Base-by-base conservation (phyloP, 805 yeast genomes). In the Cyberlindnera samutprakarnensis region DNA sequence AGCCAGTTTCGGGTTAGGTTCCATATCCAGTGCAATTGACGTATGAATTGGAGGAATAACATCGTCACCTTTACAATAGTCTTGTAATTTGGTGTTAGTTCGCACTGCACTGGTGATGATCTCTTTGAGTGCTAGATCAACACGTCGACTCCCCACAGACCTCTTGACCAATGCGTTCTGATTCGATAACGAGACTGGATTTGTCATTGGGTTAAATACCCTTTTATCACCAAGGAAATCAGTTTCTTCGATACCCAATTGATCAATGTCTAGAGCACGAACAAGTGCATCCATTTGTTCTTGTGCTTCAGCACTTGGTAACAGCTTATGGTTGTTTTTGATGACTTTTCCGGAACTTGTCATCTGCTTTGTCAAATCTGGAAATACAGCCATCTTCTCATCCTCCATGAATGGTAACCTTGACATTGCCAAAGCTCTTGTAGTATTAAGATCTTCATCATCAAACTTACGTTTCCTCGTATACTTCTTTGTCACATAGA, bases 371-470 rank as follows among this genome's bases (percentile, higher is more conserved):
- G 54, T 46, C 17, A 73, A 41, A 23, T 51, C 49, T 6, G 65
- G 60, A 43, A 80, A 71, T 16, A 62, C 64, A 3, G 87, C 73
- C 12, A 75, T 61, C 42, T 72, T 71, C 40, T 75, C 80, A 51
- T 87, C 95, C 41, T 84, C 94, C 26, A 70, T 68, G 53, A 71
- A 83, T 2, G 95, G 92, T 10, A 86, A 49, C 28, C 77, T 59
- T 10, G 66, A 65, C 41, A 77, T 49, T 1, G 69, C 56, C 33
- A 84, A 64, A 0, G 67, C 64, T 37, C 69, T 60, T 14, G 50
- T 36, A 11, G 50, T 47, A 13, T 32, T 37, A 19, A 36, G 12
- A 7, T 32, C 34, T 6, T 39, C 39, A 13, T 47, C 56, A 5
- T 36, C 35, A 10, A 42, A 29, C 6, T 44, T 36, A 19, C 55